These are phyloP conservation scores for Lentinula sp. DNA, from an alignment of 768 basidiomycete species.

Conservation along the genomic window DNA sequence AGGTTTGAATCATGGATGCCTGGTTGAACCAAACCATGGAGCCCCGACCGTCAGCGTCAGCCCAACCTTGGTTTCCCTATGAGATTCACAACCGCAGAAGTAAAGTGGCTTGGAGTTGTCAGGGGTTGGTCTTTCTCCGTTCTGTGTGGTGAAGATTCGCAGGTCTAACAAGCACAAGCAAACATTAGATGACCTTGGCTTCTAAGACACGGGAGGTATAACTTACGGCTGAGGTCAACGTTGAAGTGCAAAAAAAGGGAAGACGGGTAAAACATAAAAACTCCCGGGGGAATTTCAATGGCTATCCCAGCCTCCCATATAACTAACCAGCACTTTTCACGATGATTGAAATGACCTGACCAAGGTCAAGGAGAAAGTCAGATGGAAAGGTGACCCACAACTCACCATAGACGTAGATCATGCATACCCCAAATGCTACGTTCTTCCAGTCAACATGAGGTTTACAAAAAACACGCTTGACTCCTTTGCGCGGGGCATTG, in stretches of 20 bases:
- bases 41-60: not conserved
- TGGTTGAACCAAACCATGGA: constrained; percentile 8
- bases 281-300: constrained; percentile 26
- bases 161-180: not conserved
- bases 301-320: constrained; percentile 27
- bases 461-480: constrained; percentile 9
- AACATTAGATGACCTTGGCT: too few species aligned
- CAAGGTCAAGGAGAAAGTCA: too few species aligned
- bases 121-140: not conserved
- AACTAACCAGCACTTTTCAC: constrained; percentile 21
- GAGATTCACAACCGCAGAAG: not conserved
- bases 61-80: not conserved
- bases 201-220: not conserved
- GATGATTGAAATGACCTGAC: constrained; percentile 15
- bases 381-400: not conserved
- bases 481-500: constrained; percentile 13
- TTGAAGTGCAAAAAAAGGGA: constrained; percentile 28
- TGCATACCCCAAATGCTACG: constrained; percentile 20
- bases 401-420: constrained; percentile 16
- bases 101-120: not conserved
- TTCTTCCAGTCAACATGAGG: constrained; percentile 19
- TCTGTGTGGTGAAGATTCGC: not conserved
- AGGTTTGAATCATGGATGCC: constrained; percentile 6
- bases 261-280: constrained; percentile 23
- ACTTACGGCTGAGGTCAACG: constrained; percentile 19